A percentile compares a stretch with the other conserved stretches of the same genome.
phyloP scores from a whole-genome alignment of 2,329 filamentous ascomycete genomes.

The Nothomitra cinnamomea region DNA sequence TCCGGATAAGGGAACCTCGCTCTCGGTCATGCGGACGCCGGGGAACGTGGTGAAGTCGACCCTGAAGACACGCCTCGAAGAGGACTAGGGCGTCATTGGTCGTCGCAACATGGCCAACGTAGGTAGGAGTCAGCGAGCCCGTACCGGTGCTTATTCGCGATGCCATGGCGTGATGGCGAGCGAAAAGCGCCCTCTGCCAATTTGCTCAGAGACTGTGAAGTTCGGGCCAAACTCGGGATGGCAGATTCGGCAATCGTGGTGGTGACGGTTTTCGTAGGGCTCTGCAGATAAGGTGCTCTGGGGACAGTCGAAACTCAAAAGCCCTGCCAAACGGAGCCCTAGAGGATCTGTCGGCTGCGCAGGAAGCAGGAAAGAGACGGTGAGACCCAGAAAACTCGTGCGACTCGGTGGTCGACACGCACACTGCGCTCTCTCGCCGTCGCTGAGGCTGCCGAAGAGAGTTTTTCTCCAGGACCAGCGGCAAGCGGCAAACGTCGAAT shows the following conservation, averaged over 20 bases:
- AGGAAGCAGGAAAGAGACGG: background rate
- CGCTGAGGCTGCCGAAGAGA: background rate
- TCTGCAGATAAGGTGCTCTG: background rate
- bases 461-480: background rate
- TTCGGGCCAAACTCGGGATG: background rate
- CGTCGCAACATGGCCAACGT: slow-evolving; percentile 46
- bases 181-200: background rate
- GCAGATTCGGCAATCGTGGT: background rate
- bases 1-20: slow-evolving; percentile 57
- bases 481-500: background rate
- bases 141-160: slow-evolving; percentile 2
- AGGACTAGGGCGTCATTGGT: slow-evolving; percentile 63
- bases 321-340: background rate
- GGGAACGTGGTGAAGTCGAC: slow-evolving; percentile 55
- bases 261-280: background rate
- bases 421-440: background rate
- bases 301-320: background rate
- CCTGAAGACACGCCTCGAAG: slow-evolving; percentile 61
- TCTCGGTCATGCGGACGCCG: slow-evolving; percentile 78
- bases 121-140: slow-evolving; percentile 42
- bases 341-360: background rate
- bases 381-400: background rate
- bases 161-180: background rate
- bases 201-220: background rate
- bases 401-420: background rate